A percentile compares a stretch with the other conserved stretches of the same genome.
phyloP scores from a whole-genome alignment of 1,284 basidiomycete genomes.

The Ustilago trichophora region DNA sequence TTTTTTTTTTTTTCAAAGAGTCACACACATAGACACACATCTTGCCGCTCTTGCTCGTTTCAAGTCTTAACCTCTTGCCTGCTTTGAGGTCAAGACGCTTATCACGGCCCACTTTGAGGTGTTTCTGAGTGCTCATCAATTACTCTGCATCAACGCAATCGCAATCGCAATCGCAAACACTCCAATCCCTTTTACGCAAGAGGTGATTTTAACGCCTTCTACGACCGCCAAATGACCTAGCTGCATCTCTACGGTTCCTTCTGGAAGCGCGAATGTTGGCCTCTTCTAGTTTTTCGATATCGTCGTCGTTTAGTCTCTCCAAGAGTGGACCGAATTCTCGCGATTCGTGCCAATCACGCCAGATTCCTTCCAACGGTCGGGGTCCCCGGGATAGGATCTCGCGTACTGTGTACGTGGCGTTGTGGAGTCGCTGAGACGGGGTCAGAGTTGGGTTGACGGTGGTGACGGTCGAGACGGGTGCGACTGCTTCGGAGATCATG shows the following conservation, averaged over 20 bases:
- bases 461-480: not conserved
- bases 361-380: conserved; percentile 83
- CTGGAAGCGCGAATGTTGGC: conserved; percentile 52
- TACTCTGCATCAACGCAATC: no score
- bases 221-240: conserved; percentile 19
- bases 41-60: no score
- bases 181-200: no score
- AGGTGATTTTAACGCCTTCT: conserved; percentile 12
- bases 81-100: no score
- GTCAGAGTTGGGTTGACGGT: conserved; percentile 10
- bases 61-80: no score
- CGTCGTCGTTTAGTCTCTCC: conserved; percentile 85
- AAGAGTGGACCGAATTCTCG: conserved; percentile 91
- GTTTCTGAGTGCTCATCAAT: no score
- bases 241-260: conserved; percentile 54
- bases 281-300: conserved; percentile 75
- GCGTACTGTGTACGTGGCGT: conserved; percentile 43
- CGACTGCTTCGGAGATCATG: conserved; percentile 8
- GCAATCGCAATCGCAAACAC: no score
- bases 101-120: no score
- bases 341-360: conserved; percentile 92
- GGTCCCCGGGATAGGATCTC: conserved; percentile 71
- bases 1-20: no score
- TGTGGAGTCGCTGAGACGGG: conserved; percentile 29
- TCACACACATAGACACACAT: no score